These are phyloP conservation scores for Venturia nashicola DNA, from an alignment of 2,329 filamentous ascomycete genomes.

Conservation along the genomic window DNA sequence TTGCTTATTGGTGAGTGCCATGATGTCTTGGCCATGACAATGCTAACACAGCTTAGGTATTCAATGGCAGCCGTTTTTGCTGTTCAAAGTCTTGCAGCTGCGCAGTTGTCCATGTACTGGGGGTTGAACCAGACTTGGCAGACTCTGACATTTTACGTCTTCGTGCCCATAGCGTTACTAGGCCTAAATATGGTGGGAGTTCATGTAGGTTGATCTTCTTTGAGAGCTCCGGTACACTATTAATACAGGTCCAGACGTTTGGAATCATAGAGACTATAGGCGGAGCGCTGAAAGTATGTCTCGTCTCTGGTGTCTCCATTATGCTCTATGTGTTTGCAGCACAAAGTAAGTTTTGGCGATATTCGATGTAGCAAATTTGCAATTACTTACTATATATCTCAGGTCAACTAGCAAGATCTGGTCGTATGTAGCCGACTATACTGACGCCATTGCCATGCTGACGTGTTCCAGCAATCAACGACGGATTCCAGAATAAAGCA, in stretches of 20 bases:
- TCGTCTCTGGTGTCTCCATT: neutral
- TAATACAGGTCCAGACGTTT: neutral
- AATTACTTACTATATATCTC: no score
- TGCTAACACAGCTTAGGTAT: neutral
- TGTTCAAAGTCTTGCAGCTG: neutral
- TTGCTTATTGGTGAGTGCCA: neutral
- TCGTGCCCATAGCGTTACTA: neutral
- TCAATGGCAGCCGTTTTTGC: neutral
- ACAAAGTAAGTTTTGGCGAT: neutral
- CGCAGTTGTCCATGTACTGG: neutral
- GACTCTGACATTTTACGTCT: neutral
- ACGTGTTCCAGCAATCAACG: neutral
- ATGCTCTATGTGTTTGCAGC: neutral
- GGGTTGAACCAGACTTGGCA: neutral
- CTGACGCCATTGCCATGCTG: no score
- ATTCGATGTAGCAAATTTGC: no score
- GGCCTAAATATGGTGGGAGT: neutral
- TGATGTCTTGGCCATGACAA: neutral
- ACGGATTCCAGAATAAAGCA: neutral
- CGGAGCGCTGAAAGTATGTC: constrained; percentile 1
- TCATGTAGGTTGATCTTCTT: neutral
- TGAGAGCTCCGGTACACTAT: neutral
- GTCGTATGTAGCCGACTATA: neutral
- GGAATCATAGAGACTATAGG: constrained; percentile 1
- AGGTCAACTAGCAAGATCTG: neutral